These are phyloP conservation scores for Dalbergia oliveri DNA, from an alignment of 306 rosid genomes.

Conservation along the genomic window DNA sequence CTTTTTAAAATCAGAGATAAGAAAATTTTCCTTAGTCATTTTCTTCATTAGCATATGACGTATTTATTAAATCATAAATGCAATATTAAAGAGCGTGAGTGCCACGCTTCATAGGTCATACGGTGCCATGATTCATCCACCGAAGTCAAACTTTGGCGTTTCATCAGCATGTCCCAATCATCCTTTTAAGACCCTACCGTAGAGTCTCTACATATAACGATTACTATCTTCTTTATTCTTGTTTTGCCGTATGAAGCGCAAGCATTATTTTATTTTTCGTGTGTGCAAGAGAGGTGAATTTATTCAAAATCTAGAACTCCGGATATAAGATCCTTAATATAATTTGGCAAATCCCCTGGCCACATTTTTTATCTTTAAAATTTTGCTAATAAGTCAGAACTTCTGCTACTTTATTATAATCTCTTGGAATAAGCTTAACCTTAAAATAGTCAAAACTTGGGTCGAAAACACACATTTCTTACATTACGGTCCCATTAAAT, in stretches of 20 bases:
- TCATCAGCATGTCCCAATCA: conserved; percentile 46
- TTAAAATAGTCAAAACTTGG: too few species aligned
- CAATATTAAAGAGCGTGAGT: conserved; percentile 29
- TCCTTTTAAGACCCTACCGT: neutral
- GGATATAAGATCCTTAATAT: too few species aligned
- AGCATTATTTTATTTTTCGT: conserved; percentile 36
- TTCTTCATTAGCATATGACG: neutral
- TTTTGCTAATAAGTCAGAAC: too few species aligned
- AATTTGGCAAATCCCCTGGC: too few species aligned
- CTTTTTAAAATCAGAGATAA: neutral
- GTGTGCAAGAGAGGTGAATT: neutral
- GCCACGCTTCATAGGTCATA: neutral
- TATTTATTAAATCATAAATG: neutral
- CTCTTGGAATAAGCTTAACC: too few species aligned
- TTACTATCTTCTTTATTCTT: conserved; percentile 15
- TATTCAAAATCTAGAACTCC: too few species aligned
- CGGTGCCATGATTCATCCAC: conserved; percentile 40
- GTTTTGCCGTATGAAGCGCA: neutral
- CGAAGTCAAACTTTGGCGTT: conserved; percentile 40
- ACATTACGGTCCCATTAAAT: too few species aligned
- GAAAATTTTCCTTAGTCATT: neutral
- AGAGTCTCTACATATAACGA: conserved; percentile 43
- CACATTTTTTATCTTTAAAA: too few species aligned
- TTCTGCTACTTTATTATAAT: too few species aligned
- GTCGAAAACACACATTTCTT: too few species aligned